phyloP scores from a whole-genome alignment of 2,329 filamentous ascomycete genomes.

The Colletotrichum filicis region DNA sequence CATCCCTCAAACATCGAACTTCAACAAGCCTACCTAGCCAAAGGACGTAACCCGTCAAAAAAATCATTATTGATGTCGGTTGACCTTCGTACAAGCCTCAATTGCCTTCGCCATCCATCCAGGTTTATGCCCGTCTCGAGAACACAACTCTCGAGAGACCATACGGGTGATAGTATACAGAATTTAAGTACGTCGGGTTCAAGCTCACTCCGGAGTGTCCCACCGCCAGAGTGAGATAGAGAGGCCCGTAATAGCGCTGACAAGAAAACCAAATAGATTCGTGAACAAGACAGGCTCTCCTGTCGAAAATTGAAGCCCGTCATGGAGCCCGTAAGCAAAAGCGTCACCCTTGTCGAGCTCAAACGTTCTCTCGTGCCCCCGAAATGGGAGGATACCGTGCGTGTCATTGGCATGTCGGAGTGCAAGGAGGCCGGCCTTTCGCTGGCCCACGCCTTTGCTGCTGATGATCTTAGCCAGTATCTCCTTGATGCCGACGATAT shows the following conservation, averaged over 20 bases:
- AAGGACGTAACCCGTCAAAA: conserved; percentile 35
- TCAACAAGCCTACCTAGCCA: conserved; percentile 30
- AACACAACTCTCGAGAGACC: conserved; percentile 64
- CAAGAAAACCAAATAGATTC: conserved; percentile 13
- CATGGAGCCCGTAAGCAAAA: conserved; percentile 44
- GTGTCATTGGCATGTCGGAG: conserved; percentile 72
- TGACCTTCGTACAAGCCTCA: conserved; percentile 66
- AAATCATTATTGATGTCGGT: conserved; percentile 67
- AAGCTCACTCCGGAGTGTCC: not conserved
- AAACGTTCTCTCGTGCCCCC: conserved; percentile 62
- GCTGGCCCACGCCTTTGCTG: conserved; percentile 81
- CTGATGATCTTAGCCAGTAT: conserved; percentile 80
- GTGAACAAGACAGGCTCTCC: conserved; percentile 30
- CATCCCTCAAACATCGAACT: conserved; percentile 7
- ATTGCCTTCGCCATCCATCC: conserved; percentile 66
- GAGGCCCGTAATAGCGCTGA: not conserved
- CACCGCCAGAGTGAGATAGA: not conserved
- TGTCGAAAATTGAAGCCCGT: conserved; percentile 36
- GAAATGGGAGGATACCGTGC: conserved; percentile 66
- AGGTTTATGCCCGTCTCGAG: conserved; percentile 68
- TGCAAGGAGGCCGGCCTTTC: conserved; percentile 77
- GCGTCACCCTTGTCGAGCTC: conserved; percentile 31
- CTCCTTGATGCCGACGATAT: conserved; percentile 79
- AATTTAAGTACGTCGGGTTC: conserved; percentile 56
- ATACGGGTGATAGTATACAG: conserved; percentile 67